Percentiles rank a stretch among this genome's conserved stretches.
Evolutionary conservation across 805 yeast genomes (phyloP).

Genomic region (Starmerella potacharoeniae): DNA sequence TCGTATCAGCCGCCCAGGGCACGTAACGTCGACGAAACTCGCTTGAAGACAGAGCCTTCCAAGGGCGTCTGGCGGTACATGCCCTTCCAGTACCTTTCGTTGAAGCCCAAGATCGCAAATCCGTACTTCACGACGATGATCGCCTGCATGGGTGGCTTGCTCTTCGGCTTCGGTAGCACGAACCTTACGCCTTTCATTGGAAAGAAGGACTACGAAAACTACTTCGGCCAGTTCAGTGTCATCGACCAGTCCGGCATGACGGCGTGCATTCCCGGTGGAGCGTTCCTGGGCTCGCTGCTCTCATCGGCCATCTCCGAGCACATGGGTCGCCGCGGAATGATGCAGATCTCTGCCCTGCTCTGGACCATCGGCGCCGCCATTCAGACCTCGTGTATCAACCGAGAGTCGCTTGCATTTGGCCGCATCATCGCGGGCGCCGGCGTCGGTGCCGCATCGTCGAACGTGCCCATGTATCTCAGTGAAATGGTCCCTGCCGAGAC

Average conservation of each 20-base stretch:
- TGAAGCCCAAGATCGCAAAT: slow-evolving; percentile 28
- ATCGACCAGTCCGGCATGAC: slow-evolving; percentile 51
- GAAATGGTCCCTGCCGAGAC: slow-evolving; percentile 38
- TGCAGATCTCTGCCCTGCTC: slow-evolving; percentile 29
- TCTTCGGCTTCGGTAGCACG: slow-evolving; percentile 69
- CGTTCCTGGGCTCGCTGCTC: slow-evolving; percentile 47
- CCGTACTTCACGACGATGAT: slow-evolving; percentile 45
- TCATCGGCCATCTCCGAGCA: slow-evolving; percentile 39
- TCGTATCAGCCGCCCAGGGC: not conserved
- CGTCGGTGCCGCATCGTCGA: slow-evolving; percentile 59
- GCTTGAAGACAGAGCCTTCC: not conserved
- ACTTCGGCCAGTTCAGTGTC: slow-evolving; percentile 37
- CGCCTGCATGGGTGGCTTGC: slow-evolving; percentile 55
- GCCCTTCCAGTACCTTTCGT: not conserved
- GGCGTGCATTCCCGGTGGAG: slow-evolving; percentile 56
- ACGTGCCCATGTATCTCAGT: slow-evolving; percentile 49
- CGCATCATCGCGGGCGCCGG: slow-evolving; percentile 58
- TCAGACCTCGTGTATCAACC: slow-evolving; percentile 33
- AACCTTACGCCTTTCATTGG: slow-evolving; percentile 62
- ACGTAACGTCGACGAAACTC: not conserved
- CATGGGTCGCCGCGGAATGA: slow-evolving; percentile 37
- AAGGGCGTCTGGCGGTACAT: not conserved
- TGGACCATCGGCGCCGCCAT: slow-evolving; percentile 44
- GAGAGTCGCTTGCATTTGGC: slow-evolving; percentile 36
- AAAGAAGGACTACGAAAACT: slow-evolving; percentile 37